Evolutionary conservation across 441 rosid genomes (phyloP), one percentile per base, ranked within the genome.

Genomic region (Populus trichocarpa): DNA sequence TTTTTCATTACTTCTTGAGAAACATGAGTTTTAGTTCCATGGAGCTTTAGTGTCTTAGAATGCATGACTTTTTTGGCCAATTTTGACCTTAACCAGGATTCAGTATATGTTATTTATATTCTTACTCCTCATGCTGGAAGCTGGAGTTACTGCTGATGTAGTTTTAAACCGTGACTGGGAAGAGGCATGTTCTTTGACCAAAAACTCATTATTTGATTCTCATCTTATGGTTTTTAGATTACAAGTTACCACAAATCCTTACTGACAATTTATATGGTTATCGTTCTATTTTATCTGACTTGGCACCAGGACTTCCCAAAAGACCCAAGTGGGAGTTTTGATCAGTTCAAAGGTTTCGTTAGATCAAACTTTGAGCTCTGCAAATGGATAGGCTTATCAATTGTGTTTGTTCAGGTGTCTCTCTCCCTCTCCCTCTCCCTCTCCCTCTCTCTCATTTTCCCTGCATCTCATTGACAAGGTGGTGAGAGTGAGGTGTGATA

Each of bases 81-180:
- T 75, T 76, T 75, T 77, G 59, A 67, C 85, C 84, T 86, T 83
- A 80, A 79, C 71, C 71, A 40, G 72, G 78, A 30, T 85, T 77
- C 80, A 96, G 99, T 94, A 92, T 78, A 94, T 93, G 96, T 73
- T 88, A 30, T 87, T 90, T 80, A 76, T 94, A 77, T 59, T 91
- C 81, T 71, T 96, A 78, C 88, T 94, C 25, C 73, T 94, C 75
- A 83, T 90, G 90, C 84, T 92, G 78, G 97, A 96, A 87, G 98
- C 92, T 69, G 98, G 89, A 42, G 89, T 96, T 69, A 82, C 89
- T 66, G 89, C 89, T 50, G 97, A 94, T 78, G 87, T 90, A 73
- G 87, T 92, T 79, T 87, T 96, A 12, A 94, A 92, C 83, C 90
- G 78, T 82, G 85, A 89, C 67, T 94, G 98, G 99, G 93, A 90